Evolutionary conservation across 345 rosid genomes (phyloP), one percentile per base, ranked within the genome.

Genomic region (Euphorbia pulcherrima): DNA sequence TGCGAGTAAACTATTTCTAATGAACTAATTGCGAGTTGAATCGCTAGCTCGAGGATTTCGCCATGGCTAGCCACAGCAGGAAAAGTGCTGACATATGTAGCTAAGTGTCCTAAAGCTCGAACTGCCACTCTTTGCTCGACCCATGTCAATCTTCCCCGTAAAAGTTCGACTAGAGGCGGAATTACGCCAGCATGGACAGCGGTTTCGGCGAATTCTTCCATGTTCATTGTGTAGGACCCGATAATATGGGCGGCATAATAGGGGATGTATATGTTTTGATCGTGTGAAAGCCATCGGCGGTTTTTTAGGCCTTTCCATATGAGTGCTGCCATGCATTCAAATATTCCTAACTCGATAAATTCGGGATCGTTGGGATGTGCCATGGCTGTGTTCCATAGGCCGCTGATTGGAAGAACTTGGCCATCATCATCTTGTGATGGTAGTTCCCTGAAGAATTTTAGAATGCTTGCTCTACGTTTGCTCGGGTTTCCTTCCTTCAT

Each of bases 321-420:
- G 57, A 95, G 82, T 44, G 99, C 87, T 20, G 97, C 77, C 97
- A 95, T 95, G 81, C 97, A 95, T 75, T 92, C 97, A 39, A 95
- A 95, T 62, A 92, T 95, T 51, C 99, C 99, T 50, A 95, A 83
- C 75, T 92, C 94, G 1, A 95, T 88, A 75, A 95, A 95, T 76
- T 95, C 99, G 0, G 97, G 97, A 68, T 95, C 97, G 62, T 95
- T 92, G 14, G 99, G 99, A 77, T 95, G 97, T 24, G 99, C 97
- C 99, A 92, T 95, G 51, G 99, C 99, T 59, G 99, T 95, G 84
- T 95, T 95, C 99, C 99, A 95, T 30, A 95, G 90, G 48, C 99
- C 99, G 68, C 99, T 95, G 64, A 95, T 92, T 16, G 99, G 97
- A 63, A 95, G 94, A 67, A 95, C 99, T 78, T 92, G 99, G 54